Evolutionary conservation across 2,329 filamentous ascomycete genomes (phyloP), one percentile per base, ranked within the genome.

Genomic region (Coniochaeta prunicola): DNA sequence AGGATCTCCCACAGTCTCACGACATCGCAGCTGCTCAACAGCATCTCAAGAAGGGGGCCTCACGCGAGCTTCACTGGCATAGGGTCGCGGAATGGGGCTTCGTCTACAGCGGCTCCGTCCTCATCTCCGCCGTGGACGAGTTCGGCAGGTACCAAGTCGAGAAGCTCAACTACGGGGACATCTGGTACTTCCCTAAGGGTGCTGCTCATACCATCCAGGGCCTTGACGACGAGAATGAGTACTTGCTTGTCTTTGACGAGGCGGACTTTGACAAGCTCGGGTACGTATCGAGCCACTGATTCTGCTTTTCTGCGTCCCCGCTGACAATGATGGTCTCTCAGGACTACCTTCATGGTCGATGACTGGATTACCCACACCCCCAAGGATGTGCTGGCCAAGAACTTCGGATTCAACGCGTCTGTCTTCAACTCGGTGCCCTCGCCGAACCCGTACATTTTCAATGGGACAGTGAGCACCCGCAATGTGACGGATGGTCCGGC

Each of bases 361-460:
- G 86, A 90, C 72, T 89, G 86, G 86, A 77, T 90, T 36, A 74
- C 80, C 0, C 86, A 88, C 66, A 89, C 86, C 0, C 86, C 87
- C 0, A 82, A 80, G 56, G 63, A 68, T 50, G 76, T 90, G 50
- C 74, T 89, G 0, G 85, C 86, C 36, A 88, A 87, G 73, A 89
- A 89, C 74, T 89, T 89, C 63, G 84, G 84, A 24, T 77, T 89
- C 21, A 76, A 82, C 55, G 76, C 78, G 24, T 79, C 79, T 0
- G 77, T 86, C 53, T 89, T 89, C 62, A 76, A 81, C 62, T 77
- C 76, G 7, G 73, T 88, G 24, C 85, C 85, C 0, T 66, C 75
- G 0, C 75, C 78, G 1, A 81, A 82, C 64, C 85, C 85, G 0
- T 87, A 87, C 68, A 88, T 89, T 63, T 66, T 82, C 56, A 83